Evolutionary conservation across 441 rosid species (phyloP).

Genomic region (Adansonia rubrostipa): DNA sequence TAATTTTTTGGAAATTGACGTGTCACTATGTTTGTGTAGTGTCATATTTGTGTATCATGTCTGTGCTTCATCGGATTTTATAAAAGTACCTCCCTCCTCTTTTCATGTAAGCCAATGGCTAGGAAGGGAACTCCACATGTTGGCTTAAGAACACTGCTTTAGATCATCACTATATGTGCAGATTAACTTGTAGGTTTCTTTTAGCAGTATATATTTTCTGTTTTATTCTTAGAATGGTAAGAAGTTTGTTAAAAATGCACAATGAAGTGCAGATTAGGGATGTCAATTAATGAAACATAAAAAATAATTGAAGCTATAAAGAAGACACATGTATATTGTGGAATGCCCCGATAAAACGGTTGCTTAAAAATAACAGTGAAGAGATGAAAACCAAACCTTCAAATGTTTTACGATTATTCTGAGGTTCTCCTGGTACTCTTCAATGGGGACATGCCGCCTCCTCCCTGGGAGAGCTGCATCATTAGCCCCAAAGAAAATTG

Average conservation of each 20-base stretch:
- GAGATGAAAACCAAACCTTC: slow-evolving; percentile 53
- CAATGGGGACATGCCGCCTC: slow-evolving; percentile 79
- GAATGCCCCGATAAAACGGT: neutral
- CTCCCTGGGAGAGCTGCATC: slow-evolving; percentile 89
- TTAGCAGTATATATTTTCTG: neutral
- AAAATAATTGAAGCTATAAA: neutral
- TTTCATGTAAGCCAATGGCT: no score
- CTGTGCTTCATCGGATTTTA: no score
- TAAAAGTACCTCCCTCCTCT: no score
- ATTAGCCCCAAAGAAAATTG: slow-evolving; percentile 92
- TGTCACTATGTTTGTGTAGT: no score
- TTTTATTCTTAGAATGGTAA: neutral
- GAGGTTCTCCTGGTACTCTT: slow-evolving; percentile 76
- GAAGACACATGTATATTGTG: neutral
- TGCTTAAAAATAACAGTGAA: neutral
- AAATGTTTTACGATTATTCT: slow-evolving; percentile 69
- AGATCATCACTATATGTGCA: neutral
- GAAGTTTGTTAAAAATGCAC: slow-evolving; percentile 1
- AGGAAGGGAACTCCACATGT: no score
- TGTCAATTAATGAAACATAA: neutral
- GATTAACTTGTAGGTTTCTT: neutral
- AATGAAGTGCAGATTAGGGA: slow-evolving; percentile 1
- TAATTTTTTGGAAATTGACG: no score
- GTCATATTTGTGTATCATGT: no score
- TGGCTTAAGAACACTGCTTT: neutral